phyloP scores from a whole-genome alignment of 352 stramenopile species.

The Globisporangium solare region DNA sequence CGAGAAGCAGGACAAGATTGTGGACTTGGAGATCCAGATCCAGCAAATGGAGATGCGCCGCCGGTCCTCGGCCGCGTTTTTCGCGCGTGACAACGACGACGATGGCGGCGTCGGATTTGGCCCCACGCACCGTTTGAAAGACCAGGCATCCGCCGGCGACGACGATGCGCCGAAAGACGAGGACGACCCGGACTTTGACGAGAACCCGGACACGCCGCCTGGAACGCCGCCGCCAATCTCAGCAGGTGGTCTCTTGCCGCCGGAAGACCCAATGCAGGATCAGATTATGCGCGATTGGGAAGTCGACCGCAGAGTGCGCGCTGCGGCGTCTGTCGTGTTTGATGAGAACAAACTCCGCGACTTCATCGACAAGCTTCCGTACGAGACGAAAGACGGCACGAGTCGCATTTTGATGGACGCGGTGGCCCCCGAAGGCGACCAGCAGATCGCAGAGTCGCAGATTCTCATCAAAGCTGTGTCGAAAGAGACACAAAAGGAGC shows the following conservation, averaged over 20 bases:
- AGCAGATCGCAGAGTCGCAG: conserved; percentile 53
- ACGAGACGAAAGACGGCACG: conserved; percentile 57
- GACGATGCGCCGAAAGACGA: conserved; percentile 17
- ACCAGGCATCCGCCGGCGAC: conserved; percentile 21
- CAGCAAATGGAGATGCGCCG: conserved; percentile 55
- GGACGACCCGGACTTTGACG: conserved; percentile 25
- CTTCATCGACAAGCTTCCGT: conserved; percentile 64
- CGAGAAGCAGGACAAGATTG: conserved; percentile 70
- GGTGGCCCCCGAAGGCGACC: conserved; percentile 37
- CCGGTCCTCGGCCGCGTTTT: conserved; percentile 42
- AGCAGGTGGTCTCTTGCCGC: conserved; percentile 38
- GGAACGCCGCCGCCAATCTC: conserved; percentile 74
- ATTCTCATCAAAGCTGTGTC: conserved; percentile 61
- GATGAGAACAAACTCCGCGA: conserved; percentile 37
- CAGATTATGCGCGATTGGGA: conserved; percentile 69
- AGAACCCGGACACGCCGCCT: conserved; percentile 64
- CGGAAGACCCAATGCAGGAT: conserved; percentile 45
- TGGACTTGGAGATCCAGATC: conserved; percentile 56
- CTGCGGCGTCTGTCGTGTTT: conserved; percentile 32
- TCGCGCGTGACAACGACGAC: conserved; percentile 33
- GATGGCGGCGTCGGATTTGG: conserved; percentile 42
- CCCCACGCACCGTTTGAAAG: conserved; percentile 30
- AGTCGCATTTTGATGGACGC: conserved; percentile 55
- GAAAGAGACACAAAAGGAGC: conserved; percentile 45
- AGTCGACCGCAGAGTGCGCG: conserved; percentile 54